Conservation (phyloP, 805 yeast species). For the Kluyveromyces nonfermentans region DNA sequence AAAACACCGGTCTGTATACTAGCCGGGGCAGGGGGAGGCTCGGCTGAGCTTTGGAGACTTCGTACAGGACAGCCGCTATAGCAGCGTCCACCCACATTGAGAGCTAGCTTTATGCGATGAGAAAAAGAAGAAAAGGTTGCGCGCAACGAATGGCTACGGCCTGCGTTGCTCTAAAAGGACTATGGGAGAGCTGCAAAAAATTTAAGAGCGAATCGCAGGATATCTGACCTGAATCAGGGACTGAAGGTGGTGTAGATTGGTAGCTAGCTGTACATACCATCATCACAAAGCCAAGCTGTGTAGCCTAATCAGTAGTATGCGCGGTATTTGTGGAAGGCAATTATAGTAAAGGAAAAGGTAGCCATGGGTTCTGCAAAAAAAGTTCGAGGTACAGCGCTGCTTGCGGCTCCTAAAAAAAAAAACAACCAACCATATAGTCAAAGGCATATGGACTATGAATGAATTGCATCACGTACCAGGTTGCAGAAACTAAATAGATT, state of each 20-base stretch:
- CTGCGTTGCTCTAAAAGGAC: too few species aligned
- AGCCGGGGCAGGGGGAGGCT: neutral
- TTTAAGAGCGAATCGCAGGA: too few species aligned
- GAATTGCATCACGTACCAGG: neutral
- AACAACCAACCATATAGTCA: neutral
- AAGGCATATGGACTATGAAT: neutral
- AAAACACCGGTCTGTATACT: neutral
- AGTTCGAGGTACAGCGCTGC: neutral
- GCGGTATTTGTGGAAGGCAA: neutral
- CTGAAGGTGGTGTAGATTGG: neutral
- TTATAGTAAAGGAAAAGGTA: neutral
- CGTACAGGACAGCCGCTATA: neutral
- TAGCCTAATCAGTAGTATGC: too few species aligned
- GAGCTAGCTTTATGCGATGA: too few species aligned
- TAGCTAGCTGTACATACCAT: too few species aligned
- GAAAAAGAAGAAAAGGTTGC: neutral
- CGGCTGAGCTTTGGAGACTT: too few species aligned
- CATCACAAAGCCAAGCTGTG: too few species aligned
- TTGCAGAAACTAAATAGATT: neutral
- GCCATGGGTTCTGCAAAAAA: neutral
- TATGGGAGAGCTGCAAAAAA: too few species aligned
- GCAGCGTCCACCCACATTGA: too few species aligned
- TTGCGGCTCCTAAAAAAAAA: neutral
- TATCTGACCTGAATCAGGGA: neutral
- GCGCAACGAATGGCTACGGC: too few species aligned